Evolutionary conservation across 2,329 filamentous ascomycete genomes (phyloP), one percentile per base, ranked within the genome.

Genomic region (Onygena corvina): DNA sequence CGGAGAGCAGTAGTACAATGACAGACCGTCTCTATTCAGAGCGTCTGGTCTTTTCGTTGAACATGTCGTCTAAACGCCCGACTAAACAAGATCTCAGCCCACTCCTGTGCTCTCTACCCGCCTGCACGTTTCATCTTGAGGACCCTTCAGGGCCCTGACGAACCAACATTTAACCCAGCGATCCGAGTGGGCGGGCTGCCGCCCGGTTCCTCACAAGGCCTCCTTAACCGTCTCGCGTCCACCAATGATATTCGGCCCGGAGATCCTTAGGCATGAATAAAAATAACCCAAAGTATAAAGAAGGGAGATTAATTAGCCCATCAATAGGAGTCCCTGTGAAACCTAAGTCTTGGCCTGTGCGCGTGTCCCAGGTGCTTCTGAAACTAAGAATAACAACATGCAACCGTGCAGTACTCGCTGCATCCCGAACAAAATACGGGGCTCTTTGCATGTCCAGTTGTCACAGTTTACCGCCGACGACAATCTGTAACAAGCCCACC

Each of bases 311-410:
- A 42, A 42, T 29, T 42, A 42, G 21, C 8, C 38, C 11, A 23
- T 25, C 23, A 12, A 27, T 11, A 12, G 21, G 11, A 9, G n/a
- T n/a, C 36, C 36, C 36, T 42, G 21, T 20, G 6, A 40, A 42
- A 14, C 38, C 23, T 42, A 29, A 25, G 25, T 42, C 33, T 8
- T 35, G 33, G 33, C 33, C 33, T 35, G 33, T 35, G 33, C 33
- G 38, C 12, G 21, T 42, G 29, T 31, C 8, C 8, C 3, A 3
- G 25, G 12, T 29, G 11, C 3, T 29, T 27, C 38, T 42, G 38
- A 42, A 42, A 42, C 38, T 42, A 42, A 42, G 38, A 42, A 42
- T 42, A 42, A 42, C 38, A 42, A 42, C 21, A 42, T 42, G 38
- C 38, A 27, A 8, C 16, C 21, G n/a, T 23, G 23, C 38, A 25